Evolutionary conservation across 495 filamentous ascomycete species (phyloP).

Genomic region (Penicillium paxilli): DNA sequence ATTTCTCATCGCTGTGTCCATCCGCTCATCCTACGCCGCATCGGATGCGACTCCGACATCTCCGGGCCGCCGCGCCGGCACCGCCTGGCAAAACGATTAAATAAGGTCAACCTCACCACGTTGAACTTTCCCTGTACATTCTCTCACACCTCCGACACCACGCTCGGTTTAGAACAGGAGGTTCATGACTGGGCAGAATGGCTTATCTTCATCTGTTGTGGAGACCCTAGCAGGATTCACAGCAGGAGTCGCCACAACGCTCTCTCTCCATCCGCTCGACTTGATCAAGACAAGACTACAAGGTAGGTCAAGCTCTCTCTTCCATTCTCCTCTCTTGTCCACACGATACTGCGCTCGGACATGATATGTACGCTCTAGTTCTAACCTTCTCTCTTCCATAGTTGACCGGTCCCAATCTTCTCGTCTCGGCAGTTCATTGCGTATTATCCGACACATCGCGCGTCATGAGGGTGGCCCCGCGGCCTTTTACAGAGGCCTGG

Average conservation of each 20-base stretch:
- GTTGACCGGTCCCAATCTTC: conserved; percentile 45
- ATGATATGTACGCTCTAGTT: background rate
- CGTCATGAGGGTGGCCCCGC: conserved; percentile 58
- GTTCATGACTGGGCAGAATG: conserved; percentile 51
- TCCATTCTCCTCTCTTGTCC: no score
- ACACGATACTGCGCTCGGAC: no score
- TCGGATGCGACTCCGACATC: background rate
- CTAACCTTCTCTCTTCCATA: conserved; percentile 12
- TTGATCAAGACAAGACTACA: conserved; percentile 95
- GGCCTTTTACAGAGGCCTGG: conserved; percentile 83
- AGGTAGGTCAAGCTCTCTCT: no score
- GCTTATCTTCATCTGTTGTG: conserved; percentile 72
- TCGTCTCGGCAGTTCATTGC: conserved; percentile 53
- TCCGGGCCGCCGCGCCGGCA: background rate
- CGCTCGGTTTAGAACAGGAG: conserved; percentile 2
- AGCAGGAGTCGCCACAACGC: conserved; percentile 81
- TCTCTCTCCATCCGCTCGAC: conserved; percentile 74
- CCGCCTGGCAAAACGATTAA: conserved; percentile 6
- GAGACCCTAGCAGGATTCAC: conserved; percentile 90
- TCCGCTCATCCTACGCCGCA: no score
- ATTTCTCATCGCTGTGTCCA: no score
- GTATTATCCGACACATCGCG: conserved; percentile 55
- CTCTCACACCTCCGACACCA: background rate
- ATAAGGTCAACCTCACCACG: no score
- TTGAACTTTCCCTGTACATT: no score